Conservation (phyloP, 2,329 filamentous ascomycete genomes). For the Exutisphaerella laricina region DNA sequence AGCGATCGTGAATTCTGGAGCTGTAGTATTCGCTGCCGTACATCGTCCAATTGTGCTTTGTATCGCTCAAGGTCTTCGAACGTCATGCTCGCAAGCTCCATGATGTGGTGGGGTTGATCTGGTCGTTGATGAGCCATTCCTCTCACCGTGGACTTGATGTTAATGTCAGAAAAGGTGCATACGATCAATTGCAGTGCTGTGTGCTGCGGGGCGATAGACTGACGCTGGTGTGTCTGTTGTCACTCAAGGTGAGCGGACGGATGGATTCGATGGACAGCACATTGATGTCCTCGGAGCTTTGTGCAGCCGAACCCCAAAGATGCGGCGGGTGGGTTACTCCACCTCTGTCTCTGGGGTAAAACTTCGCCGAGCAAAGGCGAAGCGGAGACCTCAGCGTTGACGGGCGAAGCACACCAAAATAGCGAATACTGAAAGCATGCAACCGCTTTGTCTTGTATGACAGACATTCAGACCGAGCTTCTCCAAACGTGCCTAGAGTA, state of each 20-base stretch:
- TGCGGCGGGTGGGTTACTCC: not conserved
- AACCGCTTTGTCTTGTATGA: too few species aligned
- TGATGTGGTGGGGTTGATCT: too few species aligned
- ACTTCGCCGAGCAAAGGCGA: not conserved
- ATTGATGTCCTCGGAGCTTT: not conserved
- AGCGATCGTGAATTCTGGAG: slow-evolving; percentile 18
- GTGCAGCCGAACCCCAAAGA: not conserved
- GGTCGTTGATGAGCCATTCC: too few species aligned
- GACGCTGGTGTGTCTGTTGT: not conserved
- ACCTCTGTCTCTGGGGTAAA: not conserved
- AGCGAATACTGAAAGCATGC: too few species aligned
- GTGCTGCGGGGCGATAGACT: not conserved
- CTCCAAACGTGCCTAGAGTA: not conserved
- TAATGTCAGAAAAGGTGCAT: too few species aligned
- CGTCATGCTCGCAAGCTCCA: slow-evolving; percentile 12
- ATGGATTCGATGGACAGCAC: not conserved
- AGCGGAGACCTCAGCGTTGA: not conserved
- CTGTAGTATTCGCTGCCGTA: slow-evolving; percentile 16
- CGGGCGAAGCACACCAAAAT: not conserved
- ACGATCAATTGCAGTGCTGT: too few species aligned
- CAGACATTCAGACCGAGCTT: too few species aligned
- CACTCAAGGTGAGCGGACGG: not conserved
- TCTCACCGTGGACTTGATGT: too few species aligned
- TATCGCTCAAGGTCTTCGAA: slow-evolving; percentile 14
- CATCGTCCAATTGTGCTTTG: slow-evolving; percentile 13